These are phyloP conservation scores for Whalleya microplaca DNA, from an alignment of 2,329 filamentous ascomycete genomes.

Conservation along the genomic window DNA sequence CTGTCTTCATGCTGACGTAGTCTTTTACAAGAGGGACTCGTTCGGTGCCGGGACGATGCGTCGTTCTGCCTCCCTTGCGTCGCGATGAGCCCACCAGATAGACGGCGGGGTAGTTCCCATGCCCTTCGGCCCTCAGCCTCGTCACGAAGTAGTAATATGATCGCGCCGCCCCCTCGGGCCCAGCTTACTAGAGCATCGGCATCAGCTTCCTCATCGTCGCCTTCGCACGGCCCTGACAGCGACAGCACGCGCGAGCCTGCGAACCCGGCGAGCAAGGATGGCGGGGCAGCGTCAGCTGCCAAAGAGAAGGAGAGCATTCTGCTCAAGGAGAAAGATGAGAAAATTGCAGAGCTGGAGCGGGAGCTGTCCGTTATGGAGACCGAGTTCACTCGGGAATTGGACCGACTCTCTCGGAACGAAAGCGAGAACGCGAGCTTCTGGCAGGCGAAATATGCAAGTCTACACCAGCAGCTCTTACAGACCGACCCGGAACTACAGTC, in stretches of 20 bases:
- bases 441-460: conserved; percentile 57
- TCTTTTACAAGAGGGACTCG: conserved; percentile 11
- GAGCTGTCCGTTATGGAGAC: conserved; percentile 57
- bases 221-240: conserved; percentile 39
- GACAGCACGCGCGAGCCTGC: conserved; percentile 23
- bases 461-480: conserved; percentile 57
- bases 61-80: conserved; percentile 21
- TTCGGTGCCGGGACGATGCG: conserved; percentile 12
- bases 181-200: conserved; percentile 40
- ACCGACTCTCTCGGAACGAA: conserved; percentile 56
- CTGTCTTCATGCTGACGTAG: conserved; percentile 6
- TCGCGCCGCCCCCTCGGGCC: conserved; percentile 46
- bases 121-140: conserved; percentile 38
- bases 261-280: conserved; percentile 28
- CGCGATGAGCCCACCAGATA: conserved; percentile 48
- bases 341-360: conserved; percentile 55
- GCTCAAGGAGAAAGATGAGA: conserved; percentile 52
- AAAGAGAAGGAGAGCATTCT: conserved; percentile 36
- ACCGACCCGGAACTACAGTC: conserved; percentile 58
- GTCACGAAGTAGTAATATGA: conserved; percentile 38
- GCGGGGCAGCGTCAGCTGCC: conserved; percentile 23
- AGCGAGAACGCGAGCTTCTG: conserved; percentile 60
- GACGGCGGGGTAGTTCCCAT: conserved; percentile 45
- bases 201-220: conserved; percentile 34
- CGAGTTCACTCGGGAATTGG: conserved; percentile 58